Evolutionary conservation across 371 early-diverging fungal genomes (phyloP), one percentile per base, ranked within the genome.

Genomic region (Catenaria anguillulae): DNA sequence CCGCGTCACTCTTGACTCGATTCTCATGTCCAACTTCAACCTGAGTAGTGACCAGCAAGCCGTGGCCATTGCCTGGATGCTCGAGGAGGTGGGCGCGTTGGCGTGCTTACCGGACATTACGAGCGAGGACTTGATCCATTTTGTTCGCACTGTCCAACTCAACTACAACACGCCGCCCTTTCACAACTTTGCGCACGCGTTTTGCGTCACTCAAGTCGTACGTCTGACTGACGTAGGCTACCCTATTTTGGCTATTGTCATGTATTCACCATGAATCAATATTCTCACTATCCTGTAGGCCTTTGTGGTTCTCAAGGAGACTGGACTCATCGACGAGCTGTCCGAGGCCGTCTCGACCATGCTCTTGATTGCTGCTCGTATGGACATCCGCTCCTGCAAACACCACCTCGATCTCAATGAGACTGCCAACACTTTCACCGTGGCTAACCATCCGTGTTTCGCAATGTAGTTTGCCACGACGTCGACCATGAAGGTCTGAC

Each of bases 401-500:
- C n/a, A n/a, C n/a, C n/a, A n/a, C n/a, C n/a, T n/a, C n/a, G n/a
- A n/a, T n/a, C n/a, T n/a, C n/a, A n/a, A n/a, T n/a, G n/a, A n/a
- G n/a, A n/a, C n/a, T n/a, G n/a, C n/a, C n/a, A n/a, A n/a, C n/a
- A n/a, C n/a, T n/a, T n/a, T n/a, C n/a, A n/a, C n/a, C n/a, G n/a
- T n/a, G n/a, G n/a, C n/a, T n/a, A n/a, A n/a, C n/a, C n/a, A n/a
- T n/a, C n/a, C n/a, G n/a, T n/a, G n/a, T n/a, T n/a, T n/a, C n/a
- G n/a, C n/a, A 8, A 26, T 31, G 13, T 29, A 58, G 58, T 58
- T n/a, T 58, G 58, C 58, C 58, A 58, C 42, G 58, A 58, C 17
- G n/a, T 58, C 12, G 58, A 58, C 36, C 58, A 58, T 31, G 90
- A 91, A 8, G 93, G 93, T 15, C 74, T 83, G 52, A 92, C 90